Evolutionary conservation across 352 stramenopile genomes (phyloP), one percentile per base, ranked within the genome.

Genomic region (Globisporangium parvum): DNA sequence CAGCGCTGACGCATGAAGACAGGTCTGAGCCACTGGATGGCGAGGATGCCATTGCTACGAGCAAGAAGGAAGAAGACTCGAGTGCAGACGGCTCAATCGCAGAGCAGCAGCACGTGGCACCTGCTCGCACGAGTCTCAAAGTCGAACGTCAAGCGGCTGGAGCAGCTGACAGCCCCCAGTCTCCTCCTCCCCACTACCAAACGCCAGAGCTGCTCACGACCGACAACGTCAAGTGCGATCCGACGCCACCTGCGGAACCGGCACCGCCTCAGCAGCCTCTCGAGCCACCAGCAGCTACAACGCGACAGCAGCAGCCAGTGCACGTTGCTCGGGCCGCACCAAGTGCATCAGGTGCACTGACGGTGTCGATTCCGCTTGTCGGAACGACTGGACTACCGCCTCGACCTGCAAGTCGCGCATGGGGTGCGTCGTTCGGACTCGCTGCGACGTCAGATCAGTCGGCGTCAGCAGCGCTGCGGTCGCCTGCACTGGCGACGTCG

Each of bases 351-450:
- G 6, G 39, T 6, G 39, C 39, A 8, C 18, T 44, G 39, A 44
- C 39, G 2, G 39, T 44, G 14, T 20, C 14, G 14, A 44, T 44
- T n/a, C 39, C 39, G n/a, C 17, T 15, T 28, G 47, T 41, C 18
- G 18, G 26, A 3, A 28, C 28, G 12, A 6, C 39, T 20, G 28
- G 20, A 31, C 42, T 45, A 3, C 51, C 51, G 28, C 57, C 46
- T 20, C 57, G 35, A 17, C 51, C 44, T 20, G 41, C 42, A 40
- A 55, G 41, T 17, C 39, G 47, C 5, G 23, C 45, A 6, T 63
- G 57, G 57, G 57, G 57, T 0, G 57, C 57, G 0, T 63, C 57
- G 11, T 63, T 63, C 37, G 57, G 57, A 12, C 33, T 63, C 44
- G 26, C 23, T 11, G 15, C n/a, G 15, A 24, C 50, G 44, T 15